Percentiles rank a stretch among this genome's conserved stretches.
Evolutionary conservation across 2,329 filamentous ascomycete species (phyloP).

Genomic region (Fusarium pilosicola): DNA sequence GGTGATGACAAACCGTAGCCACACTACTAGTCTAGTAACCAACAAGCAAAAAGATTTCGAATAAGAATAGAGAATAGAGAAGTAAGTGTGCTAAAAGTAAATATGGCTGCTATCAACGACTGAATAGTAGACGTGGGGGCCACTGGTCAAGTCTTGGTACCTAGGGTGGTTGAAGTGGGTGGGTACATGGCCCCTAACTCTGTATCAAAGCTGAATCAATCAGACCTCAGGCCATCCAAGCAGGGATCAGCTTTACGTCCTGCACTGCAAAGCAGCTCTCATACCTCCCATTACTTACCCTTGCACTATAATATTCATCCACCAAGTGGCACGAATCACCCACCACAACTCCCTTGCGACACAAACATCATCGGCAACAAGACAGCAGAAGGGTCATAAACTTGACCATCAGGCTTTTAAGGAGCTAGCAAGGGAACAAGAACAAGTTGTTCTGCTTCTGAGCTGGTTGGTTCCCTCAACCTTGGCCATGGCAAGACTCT

Average conservation of each 20-base stretch:
- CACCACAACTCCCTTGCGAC: slow-evolving; percentile 9
- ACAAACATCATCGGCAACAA: neutral
- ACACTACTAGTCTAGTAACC: neutral
- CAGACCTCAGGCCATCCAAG: slow-evolving; percentile 14
- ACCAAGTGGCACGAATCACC: slow-evolving; percentile 31
- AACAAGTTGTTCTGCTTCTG: neutral
- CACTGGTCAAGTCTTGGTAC: neutral
- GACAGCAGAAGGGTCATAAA: neutral
- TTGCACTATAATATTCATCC: neutral
- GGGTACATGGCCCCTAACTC: slow-evolving; percentile 15
- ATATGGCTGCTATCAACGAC: neutral
- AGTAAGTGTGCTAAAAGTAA: neutral
- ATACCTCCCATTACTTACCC: neutral
- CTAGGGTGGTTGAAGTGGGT: neutral
- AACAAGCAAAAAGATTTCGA: neutral
- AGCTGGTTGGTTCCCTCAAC: neutral
- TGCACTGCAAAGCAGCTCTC: slow-evolving; percentile 1
- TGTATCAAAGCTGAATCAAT: slow-evolving; percentile 12
- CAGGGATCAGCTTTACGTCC: slow-evolving; percentile 26
- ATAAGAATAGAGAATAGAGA: neutral
- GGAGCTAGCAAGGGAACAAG: neutral
- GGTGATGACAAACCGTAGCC: neutral
- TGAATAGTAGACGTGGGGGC: slow-evolving; percentile 5
- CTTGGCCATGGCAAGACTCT: slow-evolving; percentile 27
- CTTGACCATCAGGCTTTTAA: neutral